These are phyloP conservation scores for Plectosphaerella plurivora DNA, from an alignment of 2,329 filamentous ascomycete species.

Conservation along the genomic window DNA sequence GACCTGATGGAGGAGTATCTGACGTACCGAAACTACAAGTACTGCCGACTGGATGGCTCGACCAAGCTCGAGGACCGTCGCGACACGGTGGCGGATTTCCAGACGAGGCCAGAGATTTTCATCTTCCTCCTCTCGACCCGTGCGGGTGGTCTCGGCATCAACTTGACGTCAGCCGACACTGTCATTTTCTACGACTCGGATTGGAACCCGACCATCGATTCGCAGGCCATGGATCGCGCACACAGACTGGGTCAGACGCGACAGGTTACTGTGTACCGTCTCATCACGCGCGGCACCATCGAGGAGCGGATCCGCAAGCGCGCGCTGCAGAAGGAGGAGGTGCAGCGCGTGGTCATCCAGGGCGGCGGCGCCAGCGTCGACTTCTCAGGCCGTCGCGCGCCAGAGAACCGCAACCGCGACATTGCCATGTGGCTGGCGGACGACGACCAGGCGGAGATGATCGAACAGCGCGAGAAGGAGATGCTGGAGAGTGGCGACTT, in stretches of 20 bases:
- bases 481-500: conserved; percentile 67
- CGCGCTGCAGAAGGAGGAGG: conserved; percentile 96
- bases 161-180: conserved; percentile 91
- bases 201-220: conserved; percentile 99
- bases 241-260: conserved; percentile 94
- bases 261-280: conserved; percentile 94
- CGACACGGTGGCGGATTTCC: conserved; percentile 95
- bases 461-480: conserved; percentile 89
- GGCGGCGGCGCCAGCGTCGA: conserved; percentile 89
- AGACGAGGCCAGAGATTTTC: conserved; percentile 90
- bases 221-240: conserved; percentile 97
- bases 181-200: conserved; percentile 99
- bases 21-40: conserved; percentile 98
- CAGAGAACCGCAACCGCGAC: conserved; percentile 93
- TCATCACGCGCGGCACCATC: conserved; percentile 95
- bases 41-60: conserved; percentile 91
- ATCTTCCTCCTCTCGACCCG: conserved; percentile 95
- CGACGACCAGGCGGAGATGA: conserved; percentile 90
- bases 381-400: conserved; percentile 84
- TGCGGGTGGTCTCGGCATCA: conserved; percentile 96
- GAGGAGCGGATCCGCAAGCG: conserved; percentile 97
- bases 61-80: conserved; percentile 96
- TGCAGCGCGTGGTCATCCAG: conserved; percentile 93
- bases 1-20: conserved; percentile 99
- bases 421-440: conserved; percentile 99